Evolutionary conservation across 257 asterid genomes (phyloP).

Genomic region (Primulina tabacum): DNA sequence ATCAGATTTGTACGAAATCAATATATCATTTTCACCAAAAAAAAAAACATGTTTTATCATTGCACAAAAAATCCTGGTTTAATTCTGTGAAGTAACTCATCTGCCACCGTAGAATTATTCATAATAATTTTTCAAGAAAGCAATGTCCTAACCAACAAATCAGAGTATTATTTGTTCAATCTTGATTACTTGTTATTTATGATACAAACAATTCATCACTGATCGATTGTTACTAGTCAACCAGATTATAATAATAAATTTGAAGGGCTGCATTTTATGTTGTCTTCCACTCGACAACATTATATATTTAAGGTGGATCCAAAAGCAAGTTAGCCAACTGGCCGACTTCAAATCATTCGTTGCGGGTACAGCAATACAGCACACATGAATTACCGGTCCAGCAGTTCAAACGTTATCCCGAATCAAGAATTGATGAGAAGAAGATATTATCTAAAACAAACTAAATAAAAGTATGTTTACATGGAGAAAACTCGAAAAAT

Average conservation of each 20-base stretch:
- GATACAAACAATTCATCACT: conserved; percentile 24
- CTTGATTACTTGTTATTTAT: conserved; percentile 23
- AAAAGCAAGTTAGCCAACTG: conserved; percentile 25
- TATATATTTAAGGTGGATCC: conserved; percentile 21
- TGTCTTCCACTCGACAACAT: conserved; percentile 25
- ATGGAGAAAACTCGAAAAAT: conserved; percentile 2
- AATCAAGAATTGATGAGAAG: not conserved
- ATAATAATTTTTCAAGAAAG: conserved; percentile 27
- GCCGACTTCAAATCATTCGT: conserved; percentile 26
- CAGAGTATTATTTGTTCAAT: conserved; percentile 22
- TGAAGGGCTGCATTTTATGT: conserved; percentile 28
- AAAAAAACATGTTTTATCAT: not conserved
- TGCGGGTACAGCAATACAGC: not conserved
- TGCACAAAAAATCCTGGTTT: conserved; percentile 6
- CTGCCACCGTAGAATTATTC: not conserved
- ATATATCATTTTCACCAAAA: conserved; percentile 11
- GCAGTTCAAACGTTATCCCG: not conserved
- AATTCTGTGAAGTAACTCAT: not conserved
- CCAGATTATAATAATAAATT: conserved; percentile 24
- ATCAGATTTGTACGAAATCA: conserved; percentile 3
- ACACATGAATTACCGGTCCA: not conserved
- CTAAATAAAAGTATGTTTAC: not conserved
- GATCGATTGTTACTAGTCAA: conserved; percentile 29
- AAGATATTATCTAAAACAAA: not conserved
- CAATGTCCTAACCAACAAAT: conserved; percentile 36